Percentiles rank a stretch among this genome's conserved stretches.
Evolutionary conservation across 257 asterid species (phyloP).

Genomic region (Henckelia pumila): DNA sequence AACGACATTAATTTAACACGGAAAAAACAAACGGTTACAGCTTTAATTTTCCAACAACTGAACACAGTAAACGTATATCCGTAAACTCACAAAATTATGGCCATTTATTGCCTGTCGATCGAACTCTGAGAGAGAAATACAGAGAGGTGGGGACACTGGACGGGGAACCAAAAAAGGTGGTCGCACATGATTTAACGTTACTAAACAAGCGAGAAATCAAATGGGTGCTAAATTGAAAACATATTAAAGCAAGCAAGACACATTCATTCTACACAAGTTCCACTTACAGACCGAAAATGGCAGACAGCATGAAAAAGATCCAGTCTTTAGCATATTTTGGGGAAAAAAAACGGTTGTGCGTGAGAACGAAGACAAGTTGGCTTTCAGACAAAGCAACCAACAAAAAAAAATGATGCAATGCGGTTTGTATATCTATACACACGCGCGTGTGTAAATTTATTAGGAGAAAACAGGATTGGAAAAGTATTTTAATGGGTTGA

Average conservation of each 20-base stretch:
- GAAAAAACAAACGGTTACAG: neutral
- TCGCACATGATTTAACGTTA: neutral
- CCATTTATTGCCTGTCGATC: conserved; percentile 27
- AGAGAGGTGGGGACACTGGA: neutral
- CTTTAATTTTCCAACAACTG: conserved; percentile 25
- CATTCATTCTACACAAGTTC: neutral
- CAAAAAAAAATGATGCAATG: too few relatives aligned
- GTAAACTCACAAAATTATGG: conserved; percentile 12
- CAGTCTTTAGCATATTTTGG: conserved; percentile 17
- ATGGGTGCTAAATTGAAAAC: neutral
- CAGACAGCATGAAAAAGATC: conserved; percentile 14
- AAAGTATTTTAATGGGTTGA: too few relatives aligned
- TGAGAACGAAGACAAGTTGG: conserved; percentile 31
- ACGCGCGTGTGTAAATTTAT: too few relatives aligned
- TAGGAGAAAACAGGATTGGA: too few relatives aligned
- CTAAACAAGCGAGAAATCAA: neutral
- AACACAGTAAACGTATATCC: conserved; percentile 19
- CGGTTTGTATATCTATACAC: too few relatives aligned
- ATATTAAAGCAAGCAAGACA: conserved; percentile 14
- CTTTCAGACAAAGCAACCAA: conserved; percentile 45
- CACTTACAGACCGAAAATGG: conserved; percentile 21
- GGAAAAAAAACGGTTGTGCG: conserved; percentile 22
- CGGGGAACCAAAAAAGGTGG: neutral
- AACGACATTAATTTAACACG: neutral
- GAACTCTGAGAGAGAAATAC: conserved; percentile 12